A percentile compares a stretch with the other conserved stretches of the same genome.
Conservation (phyloP, 345 rosid genomes). For the Heritiera fomes region DNA sequence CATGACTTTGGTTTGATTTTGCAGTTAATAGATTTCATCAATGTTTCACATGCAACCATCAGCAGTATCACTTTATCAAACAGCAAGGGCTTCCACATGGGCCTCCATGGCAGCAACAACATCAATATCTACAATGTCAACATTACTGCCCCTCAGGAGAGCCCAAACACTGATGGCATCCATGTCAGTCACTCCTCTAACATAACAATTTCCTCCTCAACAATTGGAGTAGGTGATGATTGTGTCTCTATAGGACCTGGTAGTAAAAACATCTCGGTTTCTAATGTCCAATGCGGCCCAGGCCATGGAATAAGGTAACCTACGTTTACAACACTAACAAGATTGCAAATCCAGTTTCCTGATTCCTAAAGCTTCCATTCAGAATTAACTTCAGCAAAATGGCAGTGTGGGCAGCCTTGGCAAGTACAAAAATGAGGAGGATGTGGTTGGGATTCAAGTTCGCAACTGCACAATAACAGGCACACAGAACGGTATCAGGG, state of each 20-base stretch:
- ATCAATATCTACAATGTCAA: conserved; percentile 32
- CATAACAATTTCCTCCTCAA: conserved; percentile 38
- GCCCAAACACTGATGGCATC: conserved; percentile 75
- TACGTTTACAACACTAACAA: neutral
- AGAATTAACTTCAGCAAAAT: neutral
- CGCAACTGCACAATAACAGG: conserved; percentile 43
- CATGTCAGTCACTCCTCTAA: conserved; percentile 47
- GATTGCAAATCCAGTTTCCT: neutral
- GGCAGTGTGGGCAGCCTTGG: conserved; percentile 64
- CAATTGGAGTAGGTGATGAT: conserved; percentile 57
- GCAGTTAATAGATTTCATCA: conserved; percentile 44
- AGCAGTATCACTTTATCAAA: conserved; percentile 38
- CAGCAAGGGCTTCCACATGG: conserved; percentile 52
- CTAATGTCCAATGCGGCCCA: conserved; percentile 43
- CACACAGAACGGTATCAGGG: conserved; percentile 53
- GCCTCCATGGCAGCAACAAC: conserved; percentile 32
- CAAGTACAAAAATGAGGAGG: conserved; percentile 39
- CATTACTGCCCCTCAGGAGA: conserved; percentile 47
- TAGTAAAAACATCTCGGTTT: conserved; percentile 36
- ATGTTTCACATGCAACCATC: conserved; percentile 43
- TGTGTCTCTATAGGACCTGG: conserved; percentile 64
- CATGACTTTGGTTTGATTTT: neutral
- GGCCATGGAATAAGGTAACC: conserved; percentile 67
- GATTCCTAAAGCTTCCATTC: neutral
- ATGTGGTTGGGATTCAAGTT: conserved; percentile 43